These are phyloP conservation scores for Sclerotinia sclerotiorum DNA, from an alignment of 2,329 filamentous ascomycete species.

Conservation along the genomic window DNA sequence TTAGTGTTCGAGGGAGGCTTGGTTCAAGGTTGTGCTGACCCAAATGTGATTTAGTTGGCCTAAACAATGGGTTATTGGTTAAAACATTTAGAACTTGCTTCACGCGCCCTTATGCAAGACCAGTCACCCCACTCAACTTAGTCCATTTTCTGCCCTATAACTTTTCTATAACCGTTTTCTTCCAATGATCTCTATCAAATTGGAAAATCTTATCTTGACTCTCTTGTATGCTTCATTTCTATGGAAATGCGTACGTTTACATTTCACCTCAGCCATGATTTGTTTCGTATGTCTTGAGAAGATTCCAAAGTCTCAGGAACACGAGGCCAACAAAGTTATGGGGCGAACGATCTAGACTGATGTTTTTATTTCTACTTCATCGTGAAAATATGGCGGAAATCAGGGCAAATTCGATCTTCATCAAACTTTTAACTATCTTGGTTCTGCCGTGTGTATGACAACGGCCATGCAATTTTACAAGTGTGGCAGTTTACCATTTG, in stretches of 20 bases:
- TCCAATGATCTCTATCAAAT: slow-evolving; percentile 1
- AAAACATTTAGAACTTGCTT: background rate
- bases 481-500: slow-evolving; percentile 23
- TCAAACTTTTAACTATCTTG: background rate
- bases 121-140: slow-evolving; percentile 10
- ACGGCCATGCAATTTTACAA: slow-evolving; percentile 17
- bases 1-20: slow-evolving; percentile 8
- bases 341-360: slow-evolving; percentile 5
- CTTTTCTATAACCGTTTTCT: background rate
- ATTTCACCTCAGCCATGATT: slow-evolving; percentile 12
- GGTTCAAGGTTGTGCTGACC: slow-evolving; percentile 10
- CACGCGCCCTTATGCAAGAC: slow-evolving; percentile 20
- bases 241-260: slow-evolving; percentile 8
- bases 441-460: slow-evolving; percentile 3
- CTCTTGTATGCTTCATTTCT: background rate
- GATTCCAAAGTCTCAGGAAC: background rate
- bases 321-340: slow-evolving; percentile 16
- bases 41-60: slow-evolving; percentile 17
- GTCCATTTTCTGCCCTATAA: slow-evolving; percentile 1
- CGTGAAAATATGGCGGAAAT: background rate
- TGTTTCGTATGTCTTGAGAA: slow-evolving; percentile 12
- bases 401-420: slow-evolving; percentile 7
- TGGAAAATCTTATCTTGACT: background rate
- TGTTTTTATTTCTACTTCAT: background rate
- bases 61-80: slow-evolving; percentile 14